phyloP scores from a whole-genome alignment of 129 eudicot species.

The Heracleum sosnowskyi region DNA sequence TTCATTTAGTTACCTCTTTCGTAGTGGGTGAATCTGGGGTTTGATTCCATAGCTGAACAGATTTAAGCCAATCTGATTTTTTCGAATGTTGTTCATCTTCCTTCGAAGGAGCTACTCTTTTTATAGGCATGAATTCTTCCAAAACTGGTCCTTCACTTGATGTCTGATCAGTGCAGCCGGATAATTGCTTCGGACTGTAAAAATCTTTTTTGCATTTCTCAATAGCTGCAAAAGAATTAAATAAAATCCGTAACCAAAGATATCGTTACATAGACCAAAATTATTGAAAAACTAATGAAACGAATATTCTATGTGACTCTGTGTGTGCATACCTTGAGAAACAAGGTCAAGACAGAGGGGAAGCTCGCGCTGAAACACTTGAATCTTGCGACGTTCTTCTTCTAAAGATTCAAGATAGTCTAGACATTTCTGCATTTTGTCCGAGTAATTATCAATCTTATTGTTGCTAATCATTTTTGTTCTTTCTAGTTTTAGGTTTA shows the following conservation, averaged over 20 bases:
- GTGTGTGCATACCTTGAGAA: slow-evolving; percentile 53
- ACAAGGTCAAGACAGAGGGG: slow-evolving; percentile 91
- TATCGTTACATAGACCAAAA: not conserved
- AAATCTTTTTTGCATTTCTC: slow-evolving; percentile 69
- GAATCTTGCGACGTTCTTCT: slow-evolving; percentile 69
- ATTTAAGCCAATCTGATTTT: slow-evolving; percentile 94
- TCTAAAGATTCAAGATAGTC: slow-evolving; percentile 64
- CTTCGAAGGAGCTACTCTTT: slow-evolving; percentile 35
- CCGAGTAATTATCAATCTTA: slow-evolving; percentile 23
- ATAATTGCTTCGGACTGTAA: slow-evolving; percentile 40
- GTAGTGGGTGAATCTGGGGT: slow-evolving; percentile 55
- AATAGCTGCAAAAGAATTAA: slow-evolving; percentile 52
- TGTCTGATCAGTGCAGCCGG: slow-evolving; percentile 76
- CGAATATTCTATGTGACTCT: not conserved
- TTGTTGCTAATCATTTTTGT: slow-evolving; percentile 25
- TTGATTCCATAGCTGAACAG: slow-evolving; percentile 87
- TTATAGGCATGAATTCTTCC: slow-evolving; percentile 79
- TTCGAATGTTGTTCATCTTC: slow-evolving; percentile 47
- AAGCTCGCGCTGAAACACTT: slow-evolving; percentile 76
- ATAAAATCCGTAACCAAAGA: slow-evolving; percentile 3
- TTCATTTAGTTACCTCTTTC: slow-evolving; percentile 29
- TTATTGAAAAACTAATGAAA: not conserved
- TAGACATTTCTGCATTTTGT: slow-evolving; percentile 55
- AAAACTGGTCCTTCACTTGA: slow-evolving; percentile 69
- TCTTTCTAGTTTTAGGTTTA: not conserved